Conservation (phyloP, 2,329 filamentous ascomycete species). For the Xylaria arbuscula region DNA sequence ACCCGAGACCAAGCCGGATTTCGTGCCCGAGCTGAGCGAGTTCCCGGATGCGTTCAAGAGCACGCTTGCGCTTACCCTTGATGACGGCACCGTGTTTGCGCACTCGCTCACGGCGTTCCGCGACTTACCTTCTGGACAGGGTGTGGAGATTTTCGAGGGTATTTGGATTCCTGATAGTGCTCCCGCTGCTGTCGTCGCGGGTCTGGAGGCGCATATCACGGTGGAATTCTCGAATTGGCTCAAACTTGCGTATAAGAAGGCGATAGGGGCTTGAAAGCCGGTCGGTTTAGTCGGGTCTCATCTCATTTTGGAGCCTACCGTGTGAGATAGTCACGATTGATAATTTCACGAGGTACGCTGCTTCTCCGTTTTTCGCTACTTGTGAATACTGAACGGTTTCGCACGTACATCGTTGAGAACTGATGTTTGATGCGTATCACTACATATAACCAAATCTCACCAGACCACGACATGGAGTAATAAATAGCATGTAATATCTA, state of each 20-base stretch:
- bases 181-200: constrained; percentile 23
- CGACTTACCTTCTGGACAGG: constrained; percentile 14
- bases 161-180: constrained; percentile 34
- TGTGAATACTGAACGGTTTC: too few relatives aligned
- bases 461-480: neutral
- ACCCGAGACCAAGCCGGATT: constrained; percentile 18
- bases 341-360: neutral
- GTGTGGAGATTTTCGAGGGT: constrained; percentile 34
- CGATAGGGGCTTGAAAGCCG: neutral
- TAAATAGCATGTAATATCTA: constrained; percentile 14
- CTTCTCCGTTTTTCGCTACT: too few relatives aligned
- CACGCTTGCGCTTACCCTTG: constrained; percentile 10
- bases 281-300: neutral
- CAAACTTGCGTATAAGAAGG: constrained; percentile 33
- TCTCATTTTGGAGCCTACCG: neutral
- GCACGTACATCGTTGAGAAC: too few relatives aligned
- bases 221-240: constrained; percentile 39
- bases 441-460: too few relatives aligned
- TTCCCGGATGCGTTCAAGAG: constrained; percentile 15
- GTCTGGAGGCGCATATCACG: constrained; percentile 31
- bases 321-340: neutral
- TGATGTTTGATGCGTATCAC: too few relatives aligned
- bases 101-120: constrained; percentile 29
- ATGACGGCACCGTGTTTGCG: constrained; percentile 35
- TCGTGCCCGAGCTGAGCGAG: constrained; percentile 25